Evolutionary conservation across 2,329 filamentous ascomycete species (phyloP), one percentile per base, ranked within the genome.

Genomic region (Seiridium cupressi): DNA sequence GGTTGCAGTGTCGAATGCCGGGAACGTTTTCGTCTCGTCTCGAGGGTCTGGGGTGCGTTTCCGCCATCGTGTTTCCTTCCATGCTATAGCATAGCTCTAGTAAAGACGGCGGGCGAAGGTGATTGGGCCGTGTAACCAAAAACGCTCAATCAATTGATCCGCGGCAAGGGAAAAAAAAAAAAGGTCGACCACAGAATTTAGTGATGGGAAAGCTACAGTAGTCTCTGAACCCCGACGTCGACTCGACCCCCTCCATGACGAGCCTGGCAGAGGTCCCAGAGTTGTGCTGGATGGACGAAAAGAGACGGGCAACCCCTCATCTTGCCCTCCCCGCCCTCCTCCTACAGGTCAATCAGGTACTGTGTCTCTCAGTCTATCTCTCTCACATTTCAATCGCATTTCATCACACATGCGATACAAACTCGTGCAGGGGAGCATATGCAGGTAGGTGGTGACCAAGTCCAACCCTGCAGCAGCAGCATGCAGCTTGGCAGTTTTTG

Each of bases 391-490:
- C 18, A 26, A 26, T 26, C 18, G 18, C 18, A 26, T 26, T 26
- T 35, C 35, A 36, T 55, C 32, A 44, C 18, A 34, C 51, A 53
- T 55, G 51, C 51, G 51, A 55, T 44, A 57, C 54, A 47, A 32
- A 46, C 36, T 26, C 34, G 40, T 34, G 35, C 54, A 57, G 54
- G 54, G 54, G 9, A 7, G 32, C 7, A 34, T n/a, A 57, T 57
- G 54, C 54, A 44, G 54, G 42, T 13, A 31, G 54, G 54, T 57
- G 31, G 54, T 57, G 54, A 44, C 40, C 54, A 57, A 44, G 54
- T 32, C 13, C 54, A 57, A 26, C 53, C 54, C 54, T 57, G 54
- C 44, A 57, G 51, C 18, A 55, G 38, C 51, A 55, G 40, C 31
- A 32, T 55, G 51, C 36, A 36, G 35, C 51, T 42, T 42, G 26